Evolutionary conservation across 1,284 basidiomycete genomes (phyloP), one percentile per base, ranked within the genome.

Genomic region (Cystobasidiaceae sp.): DNA sequence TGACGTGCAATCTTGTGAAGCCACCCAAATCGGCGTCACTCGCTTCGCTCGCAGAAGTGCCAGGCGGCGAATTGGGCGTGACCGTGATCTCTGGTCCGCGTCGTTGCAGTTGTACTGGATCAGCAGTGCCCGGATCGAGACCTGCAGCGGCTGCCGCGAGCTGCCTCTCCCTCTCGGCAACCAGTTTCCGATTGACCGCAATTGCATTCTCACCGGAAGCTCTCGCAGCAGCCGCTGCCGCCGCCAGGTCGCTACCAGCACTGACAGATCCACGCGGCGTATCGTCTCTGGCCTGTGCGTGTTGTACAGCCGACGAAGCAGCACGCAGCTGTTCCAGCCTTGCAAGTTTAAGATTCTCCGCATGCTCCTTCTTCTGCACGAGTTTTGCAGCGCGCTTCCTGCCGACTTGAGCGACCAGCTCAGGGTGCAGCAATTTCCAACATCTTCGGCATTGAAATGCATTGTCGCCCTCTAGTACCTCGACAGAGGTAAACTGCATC

Each of bases 381-480:
- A 32, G 45, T 44, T 46, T 58, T 2, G 54, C 33, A n/a, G 48
- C 63, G 17, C 54, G 33, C 28, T 57, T 66, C 25, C 46, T 25
- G 7, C 63, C 64, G 33, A 46, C 49, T 45, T 59, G 55, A 9
- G 57, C 66, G 41, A 71, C 72, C n/a, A 70, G 33, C 8, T 71
- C 71, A 1, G 72, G 72, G 46, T 74, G 67, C 27, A 71, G 44
- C 17, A 67, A 84, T 78, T 91, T 90, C 93, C 93, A 97, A 78
- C 93, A 97, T 63, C 87, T 83, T 71, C 88, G 83, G 76, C 93
- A 97, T 0, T 91, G 90, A 68, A 96, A 93, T 78, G 86, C 88
- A 73, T 97, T 96, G 71, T 94, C 91, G 0, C 90, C 91, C 70
- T 96, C 90, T 30, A 97, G 79, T 6, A 91, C 84, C 74, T 97